phyloP scores from a whole-genome alignment of 331 rosid species.

The Pyrus hybrid region DNA sequence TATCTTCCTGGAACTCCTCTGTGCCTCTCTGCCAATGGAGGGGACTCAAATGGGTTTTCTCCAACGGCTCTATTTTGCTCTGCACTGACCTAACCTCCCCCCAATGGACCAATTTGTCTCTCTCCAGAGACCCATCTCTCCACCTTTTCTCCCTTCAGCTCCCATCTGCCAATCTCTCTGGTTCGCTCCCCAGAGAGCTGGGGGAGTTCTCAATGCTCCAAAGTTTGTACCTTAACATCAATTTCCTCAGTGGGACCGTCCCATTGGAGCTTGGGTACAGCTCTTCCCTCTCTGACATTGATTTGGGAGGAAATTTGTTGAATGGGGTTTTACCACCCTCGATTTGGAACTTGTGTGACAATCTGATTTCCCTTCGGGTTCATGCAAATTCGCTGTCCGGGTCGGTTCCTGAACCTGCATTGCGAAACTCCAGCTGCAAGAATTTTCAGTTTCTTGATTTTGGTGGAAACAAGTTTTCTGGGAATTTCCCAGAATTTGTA shows the following conservation, averaged over 20 bases:
- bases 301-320: constrained; percentile 57
- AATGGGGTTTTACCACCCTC: constrained; percentile 64
- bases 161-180: constrained; percentile 95
- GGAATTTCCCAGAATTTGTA: constrained; percentile 74
- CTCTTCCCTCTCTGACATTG: constrained; percentile 67
- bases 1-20: constrained; percentile 78
- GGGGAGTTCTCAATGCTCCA: constrained; percentile 76
- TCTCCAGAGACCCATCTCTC: constrained; percentile 60
- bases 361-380: constrained; percentile 54
- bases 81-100: constrained; percentile 70
- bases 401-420: constrained; percentile 67
- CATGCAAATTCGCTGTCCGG: constrained; percentile 64
- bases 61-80: constrained; percentile 43
- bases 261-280: constrained; percentile 88
- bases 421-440: constrained; percentile 67
- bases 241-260: constrained; percentile 56
- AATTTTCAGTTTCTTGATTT: constrained; percentile 59
- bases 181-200: constrained; percentile 75
- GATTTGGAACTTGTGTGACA: constrained; percentile 78
- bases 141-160: constrained; percentile 74
- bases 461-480: constrained; percentile 64
- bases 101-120: constrained; percentile 72
- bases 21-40: constrained; percentile 88
- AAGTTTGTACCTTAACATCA: constrained; percentile 68
- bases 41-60: constrained; percentile 88